A percentile compares a stretch with the other conserved stretches of the same genome.
These are phyloP conservation scores for Filobasidium wieringae DNA, from an alignment of 768 basidiomycete genomes.

Conservation along the genomic window DNA sequence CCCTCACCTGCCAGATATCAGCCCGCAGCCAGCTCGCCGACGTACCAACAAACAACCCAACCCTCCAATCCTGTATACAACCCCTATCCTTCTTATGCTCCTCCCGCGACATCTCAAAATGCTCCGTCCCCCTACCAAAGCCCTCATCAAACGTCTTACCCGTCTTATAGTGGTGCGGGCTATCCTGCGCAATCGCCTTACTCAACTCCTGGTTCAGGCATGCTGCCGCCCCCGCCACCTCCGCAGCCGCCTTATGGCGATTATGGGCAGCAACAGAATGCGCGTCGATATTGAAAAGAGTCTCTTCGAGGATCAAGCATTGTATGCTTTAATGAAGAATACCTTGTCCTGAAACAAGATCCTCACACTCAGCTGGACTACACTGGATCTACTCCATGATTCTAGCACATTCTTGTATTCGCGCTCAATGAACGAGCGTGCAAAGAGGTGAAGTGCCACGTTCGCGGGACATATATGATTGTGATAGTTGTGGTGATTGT, in stretches of 20 bases:
- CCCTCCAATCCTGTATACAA: background rate
- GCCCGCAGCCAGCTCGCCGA: no score
- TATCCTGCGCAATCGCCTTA: constrained; percentile 19
- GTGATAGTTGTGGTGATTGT: no score
- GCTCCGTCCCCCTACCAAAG: constrained; percentile 13
- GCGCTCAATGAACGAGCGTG: no score
- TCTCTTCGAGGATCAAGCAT: no score
- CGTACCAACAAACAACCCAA: background rate
- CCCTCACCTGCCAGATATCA: background rate
- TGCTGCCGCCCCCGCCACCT: background rate
- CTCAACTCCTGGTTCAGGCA: constrained; percentile 13
- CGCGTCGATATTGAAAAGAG: no score
- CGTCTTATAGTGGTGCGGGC: background rate
- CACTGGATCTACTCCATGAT: no score
- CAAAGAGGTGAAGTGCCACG: no score
- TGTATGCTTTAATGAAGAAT: no score
- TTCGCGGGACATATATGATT: no score
- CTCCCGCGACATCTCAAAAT: constrained; percentile 1
- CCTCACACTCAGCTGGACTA: no score
- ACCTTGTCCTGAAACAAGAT: no score
- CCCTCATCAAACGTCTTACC: constrained; percentile 8
- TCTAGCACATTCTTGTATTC: no score
- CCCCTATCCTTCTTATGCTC: background rate
- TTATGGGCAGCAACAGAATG: background rate
- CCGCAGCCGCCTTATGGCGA: background rate